These are phyloP conservation scores for Puccinia hordei DNA, from an alignment of 1,284 basidiomycete species.

Conservation along the genomic window DNA sequence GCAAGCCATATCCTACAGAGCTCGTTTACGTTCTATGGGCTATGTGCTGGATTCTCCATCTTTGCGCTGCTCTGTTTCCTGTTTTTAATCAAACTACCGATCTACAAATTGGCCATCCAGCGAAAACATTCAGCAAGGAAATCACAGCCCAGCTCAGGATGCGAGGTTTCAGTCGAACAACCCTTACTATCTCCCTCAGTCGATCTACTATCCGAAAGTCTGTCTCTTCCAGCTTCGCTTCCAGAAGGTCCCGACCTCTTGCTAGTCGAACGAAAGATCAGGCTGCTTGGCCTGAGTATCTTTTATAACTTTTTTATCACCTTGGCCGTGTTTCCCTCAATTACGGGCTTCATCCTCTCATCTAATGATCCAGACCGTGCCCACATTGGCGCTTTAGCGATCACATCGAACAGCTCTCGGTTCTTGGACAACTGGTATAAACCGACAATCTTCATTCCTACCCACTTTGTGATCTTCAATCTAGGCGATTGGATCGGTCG, in stretches of 20 bases:
- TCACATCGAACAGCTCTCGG: constrained; percentile 9
- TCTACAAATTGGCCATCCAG: constrained; percentile 30
- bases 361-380: constrained; percentile 31
- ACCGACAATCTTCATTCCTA: constrained; percentile 54
- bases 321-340: constrained; percentile 56
- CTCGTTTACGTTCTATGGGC: constrained; percentile 24
- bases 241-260: constrained; percentile 11
- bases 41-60: constrained; percentile 11
- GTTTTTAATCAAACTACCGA: constrained; percentile 22
- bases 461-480: constrained; percentile 57
- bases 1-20: constrained; percentile 24
- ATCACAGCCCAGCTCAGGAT: neutral
- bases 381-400: neutral
- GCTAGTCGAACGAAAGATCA: constrained; percentile 56
- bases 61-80: constrained; percentile 27
- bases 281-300: constrained; percentile 54
- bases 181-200: constrained; percentile 11
- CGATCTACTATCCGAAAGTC: neutral
- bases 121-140: constrained; percentile 8
- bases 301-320: constrained; percentile 56
- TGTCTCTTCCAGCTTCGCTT: neutral
- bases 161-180: constrained; percentile 1
- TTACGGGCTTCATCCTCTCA: constrained; percentile 55
- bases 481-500: constrained; percentile 57
- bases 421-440: constrained; percentile 35